A percentile compares a stretch with the other conserved stretches of the same genome.
phyloP scores from a whole-genome alignment of 1,139 yeast species.

The Pichia sp. region DNA sequence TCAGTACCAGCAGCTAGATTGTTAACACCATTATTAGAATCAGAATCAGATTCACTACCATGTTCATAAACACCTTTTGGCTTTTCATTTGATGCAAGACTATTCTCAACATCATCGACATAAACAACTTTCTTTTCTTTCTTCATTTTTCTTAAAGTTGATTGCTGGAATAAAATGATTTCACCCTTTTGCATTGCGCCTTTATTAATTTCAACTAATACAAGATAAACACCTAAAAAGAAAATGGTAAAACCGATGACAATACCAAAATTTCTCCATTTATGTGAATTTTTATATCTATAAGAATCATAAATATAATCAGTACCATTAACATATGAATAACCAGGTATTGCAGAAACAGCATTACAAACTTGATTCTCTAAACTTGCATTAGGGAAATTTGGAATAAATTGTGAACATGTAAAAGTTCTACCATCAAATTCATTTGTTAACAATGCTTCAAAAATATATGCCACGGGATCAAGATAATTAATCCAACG shows the following conservation, averaged over 20 bases:
- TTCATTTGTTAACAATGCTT: slow-evolving; percentile 46
- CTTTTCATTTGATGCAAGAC: slow-evolving; percentile 11
- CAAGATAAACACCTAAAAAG: slow-evolving; percentile 27
- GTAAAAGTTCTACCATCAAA: slow-evolving; percentile 48
- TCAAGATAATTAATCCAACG: slow-evolving; percentile 54
- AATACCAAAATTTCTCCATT: slow-evolving; percentile 34
- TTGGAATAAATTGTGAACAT: slow-evolving; percentile 49
- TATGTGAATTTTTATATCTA: slow-evolving; percentile 26
- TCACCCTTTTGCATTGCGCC: slow-evolving; percentile 34
- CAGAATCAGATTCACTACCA: slow-evolving; percentile 5
- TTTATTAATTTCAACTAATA: slow-evolving; percentile 28
- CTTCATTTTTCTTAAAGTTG: slow-evolving; percentile 22
- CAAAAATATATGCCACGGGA: slow-evolving; percentile 51
- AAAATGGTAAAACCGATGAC: slow-evolving; percentile 28
- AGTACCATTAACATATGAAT: slow-evolving; percentile 26
- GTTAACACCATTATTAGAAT: slow-evolving; percentile 6
- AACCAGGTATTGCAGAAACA: slow-evolving; percentile 45
- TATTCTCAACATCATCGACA: slow-evolving; percentile 9
- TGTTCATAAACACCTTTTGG: slow-evolving; percentile 13
- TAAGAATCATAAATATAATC: slow-evolving; percentile 27
- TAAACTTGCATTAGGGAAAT: slow-evolving; percentile 36
- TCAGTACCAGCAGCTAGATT: slow-evolving; percentile 23
- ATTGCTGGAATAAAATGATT: slow-evolving; percentile 28
- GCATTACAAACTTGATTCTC: slow-evolving; percentile 50
- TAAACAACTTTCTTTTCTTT: slow-evolving; percentile 13